Evolutionary conservation across 1,284 basidiomycete species (phyloP), one percentile per base, ranked within the genome.

Genomic region (Bondarzewia mesenterica): DNA sequence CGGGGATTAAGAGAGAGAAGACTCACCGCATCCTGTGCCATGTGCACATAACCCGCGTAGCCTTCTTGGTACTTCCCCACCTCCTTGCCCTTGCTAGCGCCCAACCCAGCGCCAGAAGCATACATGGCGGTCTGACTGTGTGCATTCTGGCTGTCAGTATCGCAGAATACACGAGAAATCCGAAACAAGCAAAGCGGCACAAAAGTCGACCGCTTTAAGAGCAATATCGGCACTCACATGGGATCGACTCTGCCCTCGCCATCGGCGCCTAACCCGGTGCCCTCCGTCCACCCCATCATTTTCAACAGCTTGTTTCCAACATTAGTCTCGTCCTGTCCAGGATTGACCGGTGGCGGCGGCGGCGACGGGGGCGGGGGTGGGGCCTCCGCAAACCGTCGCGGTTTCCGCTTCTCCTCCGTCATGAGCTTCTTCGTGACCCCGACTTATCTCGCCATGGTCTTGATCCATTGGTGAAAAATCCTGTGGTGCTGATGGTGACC

Each of bases 281-380:
- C 93, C 59, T 88, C 82, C 52, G 77, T 86, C 93, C 93, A 96
- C 0, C 93, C 93, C 93, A 96, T 95, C 78, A 93, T 92, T 63
- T 91, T 90, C 54, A 96, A 64, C 49, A 96, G 62, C 63, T 92
- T 92, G 63, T 94, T 93, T 10, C 93, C 93, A 7, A 92, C 78
- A 56, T 95, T 94, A 40, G 61, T 80, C 46, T 82, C 77, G 58
- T 95, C 92, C 59, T 87, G 70, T 2, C 78, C 88, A 1, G 81
- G 86, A 51, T 82, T 78, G 7, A 81, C 54, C 2, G 76, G 72
- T 2, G 77, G 71, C 16, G 80, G 74, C 6, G 83, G 78, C 0
- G 82, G 77, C 0, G 85, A 74, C 1, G 81, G 71, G 0, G 81
- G 76, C 1, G 77, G 69, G 1, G 77, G 74, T 1, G 85, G 84